Percentiles rank a stretch among this genome's conserved stretches.
phyloP scores from a whole-genome alignment of 2,329 filamentous ascomycete species.

The Rhexocercosporidium sp. region DNA sequence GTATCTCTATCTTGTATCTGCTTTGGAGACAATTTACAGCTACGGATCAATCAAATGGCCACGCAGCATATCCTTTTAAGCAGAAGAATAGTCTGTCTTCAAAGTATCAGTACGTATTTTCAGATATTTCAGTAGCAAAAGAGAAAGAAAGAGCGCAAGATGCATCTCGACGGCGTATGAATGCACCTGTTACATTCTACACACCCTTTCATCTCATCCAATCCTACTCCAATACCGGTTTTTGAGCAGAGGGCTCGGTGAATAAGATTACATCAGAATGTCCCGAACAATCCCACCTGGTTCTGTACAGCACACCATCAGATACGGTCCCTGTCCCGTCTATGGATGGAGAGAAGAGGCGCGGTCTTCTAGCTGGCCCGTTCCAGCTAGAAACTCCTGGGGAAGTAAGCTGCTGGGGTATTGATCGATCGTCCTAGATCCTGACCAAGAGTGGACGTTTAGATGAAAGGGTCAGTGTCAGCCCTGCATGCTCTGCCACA shows the following conservation, averaged over 20 bases:
- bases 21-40: no score
- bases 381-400: neutral
- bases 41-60: no score
- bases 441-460: neutral
- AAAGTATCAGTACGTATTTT: no score
- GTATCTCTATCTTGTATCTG: neutral
- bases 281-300: neutral
- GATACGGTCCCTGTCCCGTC: neutral
- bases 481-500: conserved; percentile 2
- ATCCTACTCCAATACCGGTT: neutral
- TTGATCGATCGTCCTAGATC: neutral
- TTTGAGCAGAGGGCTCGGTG: no score
- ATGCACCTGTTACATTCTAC: neutral
- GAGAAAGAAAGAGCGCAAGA: neutral
- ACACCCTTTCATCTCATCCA: neutral
- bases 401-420: neutral
- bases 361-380: neutral
- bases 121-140: no score
- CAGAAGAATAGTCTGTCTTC: no score
- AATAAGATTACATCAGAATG: neutral
- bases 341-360: neutral
- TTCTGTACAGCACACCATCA: neutral
- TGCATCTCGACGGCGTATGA: neutral
- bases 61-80: no score
- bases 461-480: neutral